Percentiles rank a stretch among this genome's conserved stretches.
These are phyloP conservation scores for Alopecurus myosuroides DNA, from an alignment of 176 grass and related monocot genomes.

Conservation along the genomic window DNA sequence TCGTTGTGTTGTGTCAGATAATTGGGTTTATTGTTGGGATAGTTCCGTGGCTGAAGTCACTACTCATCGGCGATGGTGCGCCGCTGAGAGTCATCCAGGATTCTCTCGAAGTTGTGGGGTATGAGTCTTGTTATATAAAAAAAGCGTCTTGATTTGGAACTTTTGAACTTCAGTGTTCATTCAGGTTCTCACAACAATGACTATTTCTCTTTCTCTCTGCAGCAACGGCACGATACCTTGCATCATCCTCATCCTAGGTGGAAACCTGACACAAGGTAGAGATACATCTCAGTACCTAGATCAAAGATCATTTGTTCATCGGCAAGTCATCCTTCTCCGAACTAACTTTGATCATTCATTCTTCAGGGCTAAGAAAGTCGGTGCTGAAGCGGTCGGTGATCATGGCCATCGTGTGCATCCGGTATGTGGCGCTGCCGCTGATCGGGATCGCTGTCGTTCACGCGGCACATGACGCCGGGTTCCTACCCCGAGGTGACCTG, in stretches of 20 bases:
- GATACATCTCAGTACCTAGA: too few species aligned
- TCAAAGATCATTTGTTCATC: too few species aligned
- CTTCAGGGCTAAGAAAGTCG: conserved; percentile 38
- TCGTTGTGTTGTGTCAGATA: conserved; percentile 33
- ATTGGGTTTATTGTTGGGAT: conserved; percentile 68
- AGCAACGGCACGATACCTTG: conserved; percentile 80
- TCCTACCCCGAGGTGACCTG: conserved; percentile 54
- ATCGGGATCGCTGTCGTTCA: conserved; percentile 45
- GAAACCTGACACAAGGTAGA: conserved; percentile 72
- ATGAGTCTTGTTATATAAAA: too few species aligned
- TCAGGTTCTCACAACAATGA: background rate
- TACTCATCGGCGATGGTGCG: conserved; percentile 42
- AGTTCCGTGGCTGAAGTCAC: conserved; percentile 57
- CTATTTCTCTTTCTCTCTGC: background rate
- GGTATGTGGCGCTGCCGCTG: conserved; percentile 42
- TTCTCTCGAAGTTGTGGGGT: conserved; percentile 73
- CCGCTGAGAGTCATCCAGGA: conserved; percentile 57
- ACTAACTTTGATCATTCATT: too few species aligned
- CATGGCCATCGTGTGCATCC: conserved; percentile 33
- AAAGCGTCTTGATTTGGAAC: background rate
- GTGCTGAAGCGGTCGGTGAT: conserved; percentile 12
- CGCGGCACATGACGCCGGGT: conserved; percentile 46
- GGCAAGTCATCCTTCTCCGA: too few species aligned
- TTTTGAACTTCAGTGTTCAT: background rate
- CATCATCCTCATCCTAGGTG: conserved; percentile 84